Base-by-base conservation (phyloP, 2,329 filamentous ascomycete species). In the Hyphodiscus sp. region DNA sequence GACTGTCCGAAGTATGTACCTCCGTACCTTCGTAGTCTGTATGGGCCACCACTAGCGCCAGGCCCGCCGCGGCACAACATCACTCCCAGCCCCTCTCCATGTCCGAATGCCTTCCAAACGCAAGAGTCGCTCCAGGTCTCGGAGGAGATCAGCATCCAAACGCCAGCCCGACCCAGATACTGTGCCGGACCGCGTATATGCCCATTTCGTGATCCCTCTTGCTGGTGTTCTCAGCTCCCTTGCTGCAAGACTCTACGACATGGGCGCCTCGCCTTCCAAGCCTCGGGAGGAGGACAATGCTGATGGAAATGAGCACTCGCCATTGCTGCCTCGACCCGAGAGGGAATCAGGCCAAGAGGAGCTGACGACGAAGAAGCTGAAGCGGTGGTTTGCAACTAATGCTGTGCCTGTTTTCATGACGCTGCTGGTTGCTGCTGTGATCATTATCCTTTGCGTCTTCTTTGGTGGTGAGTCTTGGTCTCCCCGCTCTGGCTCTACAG, bases 401-500 rank as follows among this genome's bases (percentile, higher is more conserved):
- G 61, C 62, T 9, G 59, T 62, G 20, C 47, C 52, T 26, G 54
- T 68, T 47, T 59, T 59, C 33, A 57, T 64, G 45, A 58, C 54
- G 33, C 29, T 62, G 16, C 49, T 65, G 29, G 54, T 65, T 20
- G 42, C 59, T n/a, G 59, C 58, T 26, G 50, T 63, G 1, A 57
- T 68, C n/a, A 53, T 65, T 45, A n/a, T 60, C 4, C 54, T 68
- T 15, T 56, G 57, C 30, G 41, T 63, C 10, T 63, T 65, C 54
- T 59, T 64, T 51, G 53, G 54, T 45, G 51, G 63, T 64, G 58
- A 47, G 61, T 55, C 10, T 5, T 23, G 19, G 11, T 18, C 42
- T 7, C 30, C 19, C 10, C 18, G 15, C n/a, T 5, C 33, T 38
- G 33, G 33, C 16, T 38, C 16, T 38, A 38, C 33, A 38, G 11